Evolutionary conservation across 148 eudicot genomes (phyloP).

Genomic region (Nepenthes gracilis): DNA sequence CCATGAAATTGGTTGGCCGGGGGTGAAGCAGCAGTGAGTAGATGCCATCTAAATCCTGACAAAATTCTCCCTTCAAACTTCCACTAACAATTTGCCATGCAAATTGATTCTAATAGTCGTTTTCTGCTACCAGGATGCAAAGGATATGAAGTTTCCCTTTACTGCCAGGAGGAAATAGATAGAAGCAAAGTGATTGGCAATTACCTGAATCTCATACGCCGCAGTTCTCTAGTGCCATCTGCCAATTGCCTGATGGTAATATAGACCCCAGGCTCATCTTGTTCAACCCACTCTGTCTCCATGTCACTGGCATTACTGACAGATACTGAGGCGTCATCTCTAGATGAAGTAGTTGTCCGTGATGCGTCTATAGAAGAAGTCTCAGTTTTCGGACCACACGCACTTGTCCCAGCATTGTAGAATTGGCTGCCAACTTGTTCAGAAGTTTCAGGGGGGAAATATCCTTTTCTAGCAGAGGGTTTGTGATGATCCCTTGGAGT

Average conservation of each 20-base stretch:
- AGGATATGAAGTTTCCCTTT: background rate
- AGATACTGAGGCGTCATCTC: conserved; percentile 66
- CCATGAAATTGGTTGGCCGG: no score
- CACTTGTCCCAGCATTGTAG: conserved; percentile 3
- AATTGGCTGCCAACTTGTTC: conserved; percentile 24
- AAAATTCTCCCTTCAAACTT: no score
- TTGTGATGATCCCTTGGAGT: conserved; percentile 60
- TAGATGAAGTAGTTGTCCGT: conserved; percentile 74
- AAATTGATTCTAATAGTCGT: no score
- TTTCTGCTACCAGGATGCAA: background rate
- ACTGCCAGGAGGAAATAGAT: background rate
- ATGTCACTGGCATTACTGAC: conserved; percentile 94
- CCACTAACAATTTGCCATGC: no score
- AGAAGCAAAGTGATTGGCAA: background rate
- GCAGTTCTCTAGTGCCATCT: conserved; percentile 79
- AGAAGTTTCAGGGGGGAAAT: conserved; percentile 42
- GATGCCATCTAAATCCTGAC: no score
- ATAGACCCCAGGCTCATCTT: conserved; percentile 93
- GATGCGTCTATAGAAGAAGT: conserved; percentile 69
- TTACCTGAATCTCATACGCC: conserved; percentile 97
- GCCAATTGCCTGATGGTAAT: conserved; percentile 81
- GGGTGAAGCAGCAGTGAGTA: no score
- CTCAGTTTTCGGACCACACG: conserved; percentile 22
- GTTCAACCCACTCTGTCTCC: conserved; percentile 85
- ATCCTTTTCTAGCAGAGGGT: conserved; percentile 40